Conservation (phyloP, 2,329 filamentous ascomycete species). For the Lecanicillium sp. region DNA sequence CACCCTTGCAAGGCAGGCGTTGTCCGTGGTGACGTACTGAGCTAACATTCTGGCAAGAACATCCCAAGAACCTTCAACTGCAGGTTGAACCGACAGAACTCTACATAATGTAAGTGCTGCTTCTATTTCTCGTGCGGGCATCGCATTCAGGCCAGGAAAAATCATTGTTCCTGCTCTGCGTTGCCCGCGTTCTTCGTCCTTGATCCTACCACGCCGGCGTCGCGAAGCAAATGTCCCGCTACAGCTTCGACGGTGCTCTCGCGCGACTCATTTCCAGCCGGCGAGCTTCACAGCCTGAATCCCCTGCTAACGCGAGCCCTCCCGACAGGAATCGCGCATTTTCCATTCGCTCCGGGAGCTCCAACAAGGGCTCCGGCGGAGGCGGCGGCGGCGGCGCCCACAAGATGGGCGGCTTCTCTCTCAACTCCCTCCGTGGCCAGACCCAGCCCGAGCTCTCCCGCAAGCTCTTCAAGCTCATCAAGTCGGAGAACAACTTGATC, state of each 20-base stretch:
- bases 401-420: constrained; percentile 63
- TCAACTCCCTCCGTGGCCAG: constrained; percentile 77
- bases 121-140: too few relatives aligned
- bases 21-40: too few relatives aligned
- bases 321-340: constrained; percentile 60
- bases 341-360: constrained; percentile 62
- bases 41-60: too few relatives aligned
- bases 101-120: too few relatives aligned
- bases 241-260: constrained; percentile 21
- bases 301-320: constrained; percentile 18
- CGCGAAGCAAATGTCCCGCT: constrained; percentile 23
- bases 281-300: constrained; percentile 13
- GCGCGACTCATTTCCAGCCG: constrained; percentile 13
- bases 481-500: constrained; percentile 86
- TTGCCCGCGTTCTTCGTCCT: background rate
- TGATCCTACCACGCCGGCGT: too few relatives aligned
- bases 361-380: constrained; percentile 30
- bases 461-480: constrained; percentile 86
- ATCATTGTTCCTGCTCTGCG: too few relatives aligned
- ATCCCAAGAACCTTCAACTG: too few relatives aligned
- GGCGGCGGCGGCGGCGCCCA: constrained; percentile 28
- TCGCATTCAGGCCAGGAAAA: too few relatives aligned
- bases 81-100: too few relatives aligned
- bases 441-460: constrained; percentile 84
- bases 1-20: too few relatives aligned